A percentile compares a stretch with the other conserved stretches of the same genome.
Evolutionary conservation across 2,329 filamentous ascomycete species (phyloP).

Genomic region (Cordyceps militaris): DNA sequence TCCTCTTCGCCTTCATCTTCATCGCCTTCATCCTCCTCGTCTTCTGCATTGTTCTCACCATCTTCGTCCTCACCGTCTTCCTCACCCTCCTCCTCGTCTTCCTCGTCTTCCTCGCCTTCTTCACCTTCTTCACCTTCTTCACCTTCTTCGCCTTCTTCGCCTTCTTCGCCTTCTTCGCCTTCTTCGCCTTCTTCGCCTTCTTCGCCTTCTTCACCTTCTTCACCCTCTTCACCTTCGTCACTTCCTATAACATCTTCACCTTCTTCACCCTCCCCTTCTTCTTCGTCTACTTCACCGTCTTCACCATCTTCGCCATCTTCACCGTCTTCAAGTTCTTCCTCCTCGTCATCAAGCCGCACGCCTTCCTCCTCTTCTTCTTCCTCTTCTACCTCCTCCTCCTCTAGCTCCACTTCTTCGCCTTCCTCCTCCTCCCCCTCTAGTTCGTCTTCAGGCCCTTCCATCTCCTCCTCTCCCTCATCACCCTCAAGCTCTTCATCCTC

Average conservation of each 20-base stretch:
- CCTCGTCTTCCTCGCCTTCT: conserved; percentile 16
- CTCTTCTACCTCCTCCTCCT: conserved; percentile 15
- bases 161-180: conserved; percentile 17
- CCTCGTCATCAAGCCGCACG: conserved; percentile 4
- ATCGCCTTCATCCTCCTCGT: conserved; percentile 14
- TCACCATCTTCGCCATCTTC: conserved; percentile 14
- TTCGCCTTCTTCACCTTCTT: conserved; percentile 16
- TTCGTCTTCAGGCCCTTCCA: conserved; percentile 10
- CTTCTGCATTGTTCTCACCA: conserved; percentile 16
- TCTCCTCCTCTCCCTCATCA: conserved; percentile 17
- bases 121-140: conserved; percentile 15
- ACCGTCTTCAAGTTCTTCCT: conserved; percentile 15
- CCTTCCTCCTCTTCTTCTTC: conserved; percentile 11
- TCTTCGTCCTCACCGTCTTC: conserved; percentile 23
- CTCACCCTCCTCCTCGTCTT: conserved; percentile 18
- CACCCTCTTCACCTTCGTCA: conserved; percentile 14
- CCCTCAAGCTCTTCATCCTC: conserved; percentile 12
- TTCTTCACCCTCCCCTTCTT: conserved; percentile 11
- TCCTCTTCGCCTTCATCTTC: conserved; percentile 16
- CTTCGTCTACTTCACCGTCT: conserved; percentile 13
- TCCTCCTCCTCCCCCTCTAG: conserved; percentile 11
- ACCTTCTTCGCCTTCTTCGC: conserved; percentile 12
- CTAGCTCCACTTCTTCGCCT: conserved; percentile 15
- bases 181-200: conserved; percentile 13
- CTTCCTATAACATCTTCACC: conserved; percentile 13